Percentiles rank a stretch among this genome's conserved stretches.
Evolutionary conservation across 352 stramenopile genomes (phyloP).

Genomic region (Thalassiosira hispida): DNA sequence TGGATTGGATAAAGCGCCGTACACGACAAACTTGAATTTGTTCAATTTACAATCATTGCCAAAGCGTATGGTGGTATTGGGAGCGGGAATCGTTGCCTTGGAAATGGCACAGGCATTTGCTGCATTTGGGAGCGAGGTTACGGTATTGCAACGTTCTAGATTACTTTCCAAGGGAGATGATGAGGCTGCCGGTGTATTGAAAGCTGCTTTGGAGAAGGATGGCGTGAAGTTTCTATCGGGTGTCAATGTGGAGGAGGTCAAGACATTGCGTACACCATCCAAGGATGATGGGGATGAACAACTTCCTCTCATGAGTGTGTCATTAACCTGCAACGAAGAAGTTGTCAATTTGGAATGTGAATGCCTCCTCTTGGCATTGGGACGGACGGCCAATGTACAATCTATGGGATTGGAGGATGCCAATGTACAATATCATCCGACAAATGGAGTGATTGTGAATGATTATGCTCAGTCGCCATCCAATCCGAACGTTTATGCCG

Average conservation of each 20-base stretch:
- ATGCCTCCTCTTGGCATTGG: conserved; percentile 86
- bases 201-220: conserved; percentile 75
- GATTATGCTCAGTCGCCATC: conserved; percentile 82
- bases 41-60: conserved; percentile 88
- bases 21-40: conserved; percentile 82
- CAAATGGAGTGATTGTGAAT: conserved; percentile 83
- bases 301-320: conserved; percentile 74
- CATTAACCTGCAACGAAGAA: conserved; percentile 36
- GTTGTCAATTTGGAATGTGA: conserved; percentile 69
- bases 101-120: conserved; percentile 89
- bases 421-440: conserved; percentile 78
- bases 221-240: conserved; percentile 80
- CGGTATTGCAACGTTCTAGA: conserved; percentile 72
- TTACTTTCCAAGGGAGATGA: conserved; percentile 75
- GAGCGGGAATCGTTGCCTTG: conserved; percentile 86
- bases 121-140: conserved; percentile 86
- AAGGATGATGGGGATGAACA: conserved; percentile 14
- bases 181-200: conserved; percentile 80
- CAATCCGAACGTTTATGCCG: conserved; percentile 86
- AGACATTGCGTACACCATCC: conserved; percentile 31
- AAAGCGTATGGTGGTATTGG: conserved; percentile 83
- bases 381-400: conserved; percentile 86
- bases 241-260: conserved; percentile 43
- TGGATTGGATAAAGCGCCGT: conserved; percentile 77
- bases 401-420: conserved; percentile 83